phyloP scores from a whole-genome alignment of 2,329 filamentous ascomycete genomes.

The Hypoxylon sp. region DNA sequence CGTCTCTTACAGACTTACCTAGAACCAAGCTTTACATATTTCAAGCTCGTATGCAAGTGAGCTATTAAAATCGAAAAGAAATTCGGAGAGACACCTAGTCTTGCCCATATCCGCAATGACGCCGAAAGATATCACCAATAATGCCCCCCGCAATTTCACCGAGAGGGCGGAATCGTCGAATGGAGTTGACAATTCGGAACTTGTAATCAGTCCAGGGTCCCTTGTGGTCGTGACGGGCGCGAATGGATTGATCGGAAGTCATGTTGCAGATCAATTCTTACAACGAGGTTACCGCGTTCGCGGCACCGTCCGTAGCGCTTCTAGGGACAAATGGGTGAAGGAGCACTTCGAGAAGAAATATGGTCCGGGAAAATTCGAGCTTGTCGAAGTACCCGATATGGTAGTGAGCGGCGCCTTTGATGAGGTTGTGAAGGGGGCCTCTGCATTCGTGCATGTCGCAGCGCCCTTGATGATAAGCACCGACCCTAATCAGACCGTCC shows the following conservation, averaged over 20 bases:
- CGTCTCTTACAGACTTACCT: neutral
- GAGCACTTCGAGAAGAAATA: constrained; percentile 42
- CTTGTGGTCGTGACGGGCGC: constrained; percentile 59
- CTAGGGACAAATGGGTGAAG: constrained; percentile 43
- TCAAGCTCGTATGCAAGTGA: neutral
- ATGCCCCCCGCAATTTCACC: neutral
- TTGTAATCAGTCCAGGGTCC: constrained; percentile 47
- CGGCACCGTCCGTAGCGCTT: constrained; percentile 46
- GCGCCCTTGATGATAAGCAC: constrained; percentile 35
- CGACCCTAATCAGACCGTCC: constrained; percentile 41
- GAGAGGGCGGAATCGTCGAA: neutral
- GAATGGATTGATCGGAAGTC: constrained; percentile 59
- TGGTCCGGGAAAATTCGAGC: constrained; percentile 42
- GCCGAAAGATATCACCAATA: neutral
- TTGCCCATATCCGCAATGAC: neutral
- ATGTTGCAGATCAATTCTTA: constrained; percentile 59
- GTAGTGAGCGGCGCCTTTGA: constrained; percentile 37
- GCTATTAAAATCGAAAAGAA: neutral
- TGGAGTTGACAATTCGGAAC: neutral
- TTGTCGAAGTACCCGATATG: constrained; percentile 41
- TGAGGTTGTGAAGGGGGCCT: constrained; percentile 38
- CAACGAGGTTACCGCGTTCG: constrained; percentile 61
- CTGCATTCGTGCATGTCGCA: constrained; percentile 44
- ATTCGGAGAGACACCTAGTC: neutral
- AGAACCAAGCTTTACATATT: neutral